Evolutionary conservation across 1,284 basidiomycete species (phyloP).

Genomic region (Boletus smithii): DNA sequence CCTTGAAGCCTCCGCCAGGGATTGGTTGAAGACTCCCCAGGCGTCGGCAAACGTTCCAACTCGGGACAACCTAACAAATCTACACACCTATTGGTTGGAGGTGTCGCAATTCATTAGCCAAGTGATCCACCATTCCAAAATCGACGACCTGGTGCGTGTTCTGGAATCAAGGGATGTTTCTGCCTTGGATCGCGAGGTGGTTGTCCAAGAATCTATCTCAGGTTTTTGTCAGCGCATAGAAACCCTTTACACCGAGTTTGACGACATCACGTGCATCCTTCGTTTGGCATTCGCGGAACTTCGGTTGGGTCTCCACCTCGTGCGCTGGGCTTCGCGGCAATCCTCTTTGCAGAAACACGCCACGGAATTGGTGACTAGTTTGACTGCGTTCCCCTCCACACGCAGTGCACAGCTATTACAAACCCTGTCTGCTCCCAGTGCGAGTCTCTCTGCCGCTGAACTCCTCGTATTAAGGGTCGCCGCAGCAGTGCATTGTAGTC

Average conservation of each 20-base stretch:
- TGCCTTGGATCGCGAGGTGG: constrained; percentile 50
- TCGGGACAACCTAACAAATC: constrained; percentile 51
- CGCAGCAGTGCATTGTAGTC: constrained; percentile 38
- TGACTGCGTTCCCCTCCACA: constrained; percentile 58
- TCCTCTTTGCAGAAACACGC: constrained; percentile 7
- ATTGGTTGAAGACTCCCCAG: constrained; percentile 26
- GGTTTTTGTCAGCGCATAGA: constrained; percentile 63
- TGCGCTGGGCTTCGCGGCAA: constrained; percentile 30
- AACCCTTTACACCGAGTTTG: constrained; percentile 56
- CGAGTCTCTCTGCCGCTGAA: constrained; percentile 27
- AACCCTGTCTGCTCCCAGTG: constrained; percentile 1
- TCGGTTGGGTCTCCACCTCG: constrained; percentile 72
- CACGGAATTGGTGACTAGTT: constrained; percentile 27
- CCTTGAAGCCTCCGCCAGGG: constrained; percentile 42
- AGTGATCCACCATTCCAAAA: constrained; percentile 47
- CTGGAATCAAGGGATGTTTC: constrained; percentile 37
- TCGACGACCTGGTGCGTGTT: constrained; percentile 39
- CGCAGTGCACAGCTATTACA: constrained; percentile 40
- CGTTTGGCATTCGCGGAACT: constrained; percentile 64
- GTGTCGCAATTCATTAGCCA: constrained; percentile 67
- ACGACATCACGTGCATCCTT: constrained; percentile 70
- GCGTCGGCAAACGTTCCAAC: constrained; percentile 30
- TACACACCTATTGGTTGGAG: constrained; percentile 84
- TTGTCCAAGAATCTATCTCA: constrained; percentile 63
- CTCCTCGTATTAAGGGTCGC: constrained; percentile 52